Percentiles rank a stretch among this genome's conserved stretches.
Evolutionary conservation across 805 yeast species (phyloP).

Genomic region (Metschnikowia continentalis): DNA sequence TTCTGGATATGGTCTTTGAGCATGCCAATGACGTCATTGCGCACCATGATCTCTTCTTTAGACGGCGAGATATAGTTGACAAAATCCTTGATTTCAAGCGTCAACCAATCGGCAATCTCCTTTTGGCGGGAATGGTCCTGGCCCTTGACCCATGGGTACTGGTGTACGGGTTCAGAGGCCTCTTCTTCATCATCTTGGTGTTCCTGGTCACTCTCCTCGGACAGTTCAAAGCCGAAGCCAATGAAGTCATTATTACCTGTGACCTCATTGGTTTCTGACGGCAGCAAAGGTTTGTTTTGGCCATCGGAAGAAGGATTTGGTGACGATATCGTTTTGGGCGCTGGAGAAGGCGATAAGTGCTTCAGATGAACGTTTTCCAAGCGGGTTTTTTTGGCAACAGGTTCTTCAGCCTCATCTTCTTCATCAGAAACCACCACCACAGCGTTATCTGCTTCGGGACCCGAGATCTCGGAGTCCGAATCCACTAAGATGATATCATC

Average conservation of each 20-base stretch:
- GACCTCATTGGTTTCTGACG: slow-evolving; percentile 28
- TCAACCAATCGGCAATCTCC: slow-evolving; percentile 83
- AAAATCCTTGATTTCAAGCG: slow-evolving; percentile 80
- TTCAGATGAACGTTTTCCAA: background rate
- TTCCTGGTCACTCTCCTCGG: slow-evolving; percentile 24
- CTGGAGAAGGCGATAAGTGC: background rate
- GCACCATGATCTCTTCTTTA: slow-evolving; percentile 58
- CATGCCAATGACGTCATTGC: slow-evolving; percentile 62
- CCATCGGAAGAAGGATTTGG: background rate
- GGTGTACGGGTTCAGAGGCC: background rate
- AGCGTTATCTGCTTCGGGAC: slow-evolving; percentile 24
- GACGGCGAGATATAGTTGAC: slow-evolving; percentile 84
- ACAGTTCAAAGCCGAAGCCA: slow-evolving; percentile 49
- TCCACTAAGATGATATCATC: slow-evolving; percentile 7
- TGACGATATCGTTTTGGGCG: background rate
- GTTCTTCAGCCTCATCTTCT: slow-evolving; percentile 16
- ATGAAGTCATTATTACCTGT: slow-evolving; percentile 50
- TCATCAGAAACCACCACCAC: slow-evolving; percentile 29
- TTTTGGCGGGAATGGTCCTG: slow-evolving; percentile 73
- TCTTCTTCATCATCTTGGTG: slow-evolving; percentile 9
- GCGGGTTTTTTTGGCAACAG: slow-evolving; percentile 3
- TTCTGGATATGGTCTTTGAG: slow-evolving; percentile 48
- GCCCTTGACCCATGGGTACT: slow-evolving; percentile 71
- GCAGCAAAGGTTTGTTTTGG: too few species aligned
- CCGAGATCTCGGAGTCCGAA: background rate